Percentiles rank a stretch among this genome's conserved stretches.
Conservation (phyloP, 257 asterid genomes). For the Handroanthus guayacan region DNA sequence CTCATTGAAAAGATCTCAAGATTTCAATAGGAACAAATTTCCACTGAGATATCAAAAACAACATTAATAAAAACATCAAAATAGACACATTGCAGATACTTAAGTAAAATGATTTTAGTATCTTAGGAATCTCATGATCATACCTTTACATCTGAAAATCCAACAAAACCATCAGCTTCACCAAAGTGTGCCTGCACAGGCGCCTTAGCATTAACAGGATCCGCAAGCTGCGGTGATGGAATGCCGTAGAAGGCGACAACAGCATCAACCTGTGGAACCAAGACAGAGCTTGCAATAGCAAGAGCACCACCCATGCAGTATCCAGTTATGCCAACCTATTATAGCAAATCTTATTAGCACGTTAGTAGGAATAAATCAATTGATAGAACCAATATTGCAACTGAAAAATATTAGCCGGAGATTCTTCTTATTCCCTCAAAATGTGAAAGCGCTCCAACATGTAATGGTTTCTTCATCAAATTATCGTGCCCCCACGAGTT, state of each 20-base stretch:
- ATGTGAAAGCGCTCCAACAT: too few relatives aligned
- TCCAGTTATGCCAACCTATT: slow-evolving; percentile 93
- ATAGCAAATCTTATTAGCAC: slow-evolving; percentile 14
- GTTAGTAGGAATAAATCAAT: slow-evolving; percentile 1
- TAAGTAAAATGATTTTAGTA: slow-evolving; percentile 10
- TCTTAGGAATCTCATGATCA: slow-evolving; percentile 13
- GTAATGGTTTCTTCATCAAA: too few relatives aligned
- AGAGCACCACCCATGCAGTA: slow-evolving; percentile 99
- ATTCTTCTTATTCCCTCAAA: too few relatives aligned
- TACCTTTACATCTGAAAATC: slow-evolving; percentile 95
- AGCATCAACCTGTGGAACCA: slow-evolving; percentile 81
- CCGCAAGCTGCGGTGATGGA: slow-evolving; percentile 88
- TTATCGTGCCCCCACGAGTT: too few relatives aligned
- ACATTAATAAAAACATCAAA: slow-evolving; percentile 10
- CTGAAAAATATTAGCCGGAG: too few relatives aligned
- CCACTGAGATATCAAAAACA: neutral
- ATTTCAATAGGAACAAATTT: neutral
- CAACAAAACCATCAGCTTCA: slow-evolving; percentile 71
- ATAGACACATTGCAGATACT: neutral
- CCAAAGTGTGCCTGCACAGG: slow-evolving; percentile 99
- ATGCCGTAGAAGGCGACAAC: slow-evolving; percentile 95
- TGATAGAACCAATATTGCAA: neutral
- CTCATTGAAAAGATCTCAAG: neutral
- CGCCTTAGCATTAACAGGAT: slow-evolving; percentile 80
- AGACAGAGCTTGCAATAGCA: slow-evolving; percentile 91